These are phyloP conservation scores for Diaporthe eres DNA, from an alignment of 2,329 filamentous ascomycete species.

Conservation along the genomic window DNA sequence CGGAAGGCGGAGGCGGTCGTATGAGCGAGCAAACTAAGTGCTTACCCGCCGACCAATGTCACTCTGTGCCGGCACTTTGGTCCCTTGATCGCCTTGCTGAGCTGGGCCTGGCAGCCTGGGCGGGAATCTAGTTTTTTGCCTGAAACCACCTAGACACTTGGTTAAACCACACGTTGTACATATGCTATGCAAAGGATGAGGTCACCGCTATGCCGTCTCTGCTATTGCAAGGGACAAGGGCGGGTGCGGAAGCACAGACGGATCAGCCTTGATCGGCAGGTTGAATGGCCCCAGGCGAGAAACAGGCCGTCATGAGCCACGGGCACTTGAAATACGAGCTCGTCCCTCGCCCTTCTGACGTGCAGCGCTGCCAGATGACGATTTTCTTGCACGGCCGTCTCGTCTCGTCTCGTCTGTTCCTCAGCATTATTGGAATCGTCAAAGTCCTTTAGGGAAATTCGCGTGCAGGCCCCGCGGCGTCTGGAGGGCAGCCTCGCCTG, in stretches of 20 bases:
- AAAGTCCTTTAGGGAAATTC: not conserved
- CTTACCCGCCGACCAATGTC: slow-evolving; percentile 18
- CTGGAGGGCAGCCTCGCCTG: slow-evolving; percentile 9
- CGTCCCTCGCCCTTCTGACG: slow-evolving; percentile 4
- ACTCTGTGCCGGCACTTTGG: not conserved
- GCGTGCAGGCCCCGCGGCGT: not conserved
- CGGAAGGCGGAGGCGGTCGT: slow-evolving; percentile 21
- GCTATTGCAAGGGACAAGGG: slow-evolving; percentile 18
- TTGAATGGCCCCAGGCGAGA: not conserved
- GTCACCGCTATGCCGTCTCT: slow-evolving; percentile 18
- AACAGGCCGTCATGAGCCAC: not conserved
- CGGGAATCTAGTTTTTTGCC: not conserved
- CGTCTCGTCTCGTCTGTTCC: slow-evolving; percentile 25
- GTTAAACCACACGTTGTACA: not conserved
- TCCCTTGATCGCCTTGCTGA: not conserved
- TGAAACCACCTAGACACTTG: slow-evolving; percentile 25
- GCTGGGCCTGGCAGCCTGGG: not conserved
- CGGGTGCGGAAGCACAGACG: slow-evolving; percentile 20
- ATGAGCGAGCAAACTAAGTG: slow-evolving; percentile 17
- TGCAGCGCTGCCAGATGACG: slow-evolving; percentile 1
- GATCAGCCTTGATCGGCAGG: slow-evolving; percentile 34
- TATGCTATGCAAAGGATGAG: not conserved
- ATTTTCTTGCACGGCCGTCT: slow-evolving; percentile 16
- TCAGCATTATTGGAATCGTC: slow-evolving; percentile 29
- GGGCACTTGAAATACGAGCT: slow-evolving; percentile 22